Base-by-base conservation (phyloP, 73 alveolate species). In the Stentor roeselii region DNA sequence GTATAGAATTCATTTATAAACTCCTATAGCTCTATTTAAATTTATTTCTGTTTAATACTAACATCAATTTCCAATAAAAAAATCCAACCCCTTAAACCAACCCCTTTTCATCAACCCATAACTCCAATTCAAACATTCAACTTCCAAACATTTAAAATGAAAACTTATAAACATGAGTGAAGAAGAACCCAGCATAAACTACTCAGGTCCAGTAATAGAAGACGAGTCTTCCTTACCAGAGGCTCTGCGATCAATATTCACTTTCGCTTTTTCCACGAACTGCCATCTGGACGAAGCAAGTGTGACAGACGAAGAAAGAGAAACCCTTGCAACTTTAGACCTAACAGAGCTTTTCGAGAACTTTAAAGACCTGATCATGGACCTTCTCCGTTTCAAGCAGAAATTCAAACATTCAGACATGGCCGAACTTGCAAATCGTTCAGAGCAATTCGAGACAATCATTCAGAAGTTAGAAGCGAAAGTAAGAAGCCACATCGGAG, bases 401-500 rank as follows among this genome's bases (percentile, higher is more conserved):
- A 21, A 67, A 67, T 67, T 67, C 80, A 67, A 67, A 67, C 21
- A 21, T 1, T 27, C 80, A 21, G 80, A 67, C 11, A 32, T 32
- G 0, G 80, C 80, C 21, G 80, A 67, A 32, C 80, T 67, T 67
- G 37, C 37, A 67, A 67, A 67, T 2, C 80, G 80, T 11, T 21
- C 80, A 15, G 80, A 67, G 21, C 80, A 67, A 67, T 67, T 67
- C 82, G 84, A 76, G 39, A 39, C 78, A n/a, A 76, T 76, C 82
- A 83, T 95, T 58, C 89, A 95, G 75, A 86, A 94, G 82, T 88
- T 86, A 76, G 98, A 95, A 86, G 93, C 96, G 2, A 97, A 95
- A 84, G 91, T 95, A 1, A 85, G 98, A 38, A 93, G 92, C 60
- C 96, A 95, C 85, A 93, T 95, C 39, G 90, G 90, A 82, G 78